These are phyloP conservation scores for Penicillium samsonianum DNA, from an alignment of 495 filamentous ascomycete genomes.

Conservation along the genomic window DNA sequence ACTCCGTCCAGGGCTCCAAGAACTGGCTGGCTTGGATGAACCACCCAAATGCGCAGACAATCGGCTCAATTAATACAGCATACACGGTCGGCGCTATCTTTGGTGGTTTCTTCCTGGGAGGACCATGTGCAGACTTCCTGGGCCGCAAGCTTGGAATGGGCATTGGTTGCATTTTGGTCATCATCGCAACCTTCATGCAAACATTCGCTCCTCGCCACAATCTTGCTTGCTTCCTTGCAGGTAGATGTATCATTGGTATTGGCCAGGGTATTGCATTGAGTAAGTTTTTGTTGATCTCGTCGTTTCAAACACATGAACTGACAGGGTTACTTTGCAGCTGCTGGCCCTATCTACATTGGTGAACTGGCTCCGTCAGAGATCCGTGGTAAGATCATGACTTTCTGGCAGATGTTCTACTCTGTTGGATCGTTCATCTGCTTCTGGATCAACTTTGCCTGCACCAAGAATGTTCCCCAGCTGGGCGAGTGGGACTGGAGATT, in stretches of 20 bases:
- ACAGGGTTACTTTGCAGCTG: constrained; percentile 30
- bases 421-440: constrained; percentile 65
- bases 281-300: constrained; percentile 32
- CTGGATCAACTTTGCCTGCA: constrained; percentile 61
- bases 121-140: constrained; percentile 56
- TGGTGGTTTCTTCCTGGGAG: constrained; percentile 61
- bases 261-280: constrained; percentile 66
- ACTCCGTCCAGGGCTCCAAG: constrained; percentile 59
- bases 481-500: constrained; percentile 65
- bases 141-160: constrained; percentile 61
- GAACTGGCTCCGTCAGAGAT: constrained; percentile 60
- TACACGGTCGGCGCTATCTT: constrained; percentile 66
- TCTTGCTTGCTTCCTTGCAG: constrained; percentile 61
- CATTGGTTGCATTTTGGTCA: constrained; percentile 56
- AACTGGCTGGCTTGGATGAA: constrained; percentile 63
- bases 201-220: constrained; percentile 56
- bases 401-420: constrained; percentile 68
- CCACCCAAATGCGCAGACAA: constrained; percentile 48
- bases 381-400: constrained; percentile 65
- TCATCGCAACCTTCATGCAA: constrained; percentile 64
- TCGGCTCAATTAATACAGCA: constrained; percentile 61
- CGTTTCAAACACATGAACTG: constrained; percentile 3
- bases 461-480: constrained; percentile 48
- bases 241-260: constrained; percentile 62
- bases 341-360: constrained; percentile 64